These are phyloP conservation scores for Aspergillus nanangensis DNA, from an alignment of 495 filamentous ascomycete genomes.

Conservation along the genomic window DNA sequence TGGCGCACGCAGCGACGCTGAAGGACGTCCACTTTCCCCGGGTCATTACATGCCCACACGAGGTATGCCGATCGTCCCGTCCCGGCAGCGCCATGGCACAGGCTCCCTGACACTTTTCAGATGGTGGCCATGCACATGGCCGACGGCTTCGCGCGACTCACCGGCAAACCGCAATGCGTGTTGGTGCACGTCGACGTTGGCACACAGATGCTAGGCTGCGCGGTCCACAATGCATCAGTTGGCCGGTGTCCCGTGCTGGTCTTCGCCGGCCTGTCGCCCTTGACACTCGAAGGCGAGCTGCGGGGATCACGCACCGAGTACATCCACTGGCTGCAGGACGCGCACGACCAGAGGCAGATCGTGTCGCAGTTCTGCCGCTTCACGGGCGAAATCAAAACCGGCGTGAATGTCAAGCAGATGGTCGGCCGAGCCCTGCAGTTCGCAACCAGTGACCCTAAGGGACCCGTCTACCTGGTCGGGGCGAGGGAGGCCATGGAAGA, in stretches of 20 bases:
- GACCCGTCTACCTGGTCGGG: constrained; percentile 77
- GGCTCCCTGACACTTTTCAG: background rate
- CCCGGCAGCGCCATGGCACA: background rate
- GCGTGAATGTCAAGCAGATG: constrained; percentile 88
- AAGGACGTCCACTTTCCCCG: constrained; percentile 60
- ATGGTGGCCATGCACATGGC: constrained; percentile 95
- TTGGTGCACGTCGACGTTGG: constrained; percentile 93
- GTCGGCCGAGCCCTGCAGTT: constrained; percentile 83
- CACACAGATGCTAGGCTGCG: constrained; percentile 81
- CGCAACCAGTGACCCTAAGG: constrained; percentile 69
- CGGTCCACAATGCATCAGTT: constrained; percentile 79
- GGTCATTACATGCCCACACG: constrained; percentile 86
- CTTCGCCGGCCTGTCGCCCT: constrained; percentile 82
- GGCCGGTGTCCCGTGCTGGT: constrained; percentile 80
- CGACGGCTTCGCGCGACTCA: constrained; percentile 81
- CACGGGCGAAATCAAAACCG: constrained; percentile 77
- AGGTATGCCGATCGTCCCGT: constrained; percentile 29
- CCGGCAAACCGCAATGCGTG: constrained; percentile 75
- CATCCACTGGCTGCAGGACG: constrained; percentile 93
- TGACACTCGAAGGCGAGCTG: constrained; percentile 82
- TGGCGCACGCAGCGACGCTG: constrained; percentile 70
- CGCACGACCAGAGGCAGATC: constrained; percentile 85
- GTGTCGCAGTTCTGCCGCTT: constrained; percentile 87
- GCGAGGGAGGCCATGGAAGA: constrained; percentile 84
- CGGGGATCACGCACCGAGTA: constrained; percentile 81